A percentile compares a stretch with the other conserved stretches of the same genome.
Conservation (phyloP, 352 stramenopile genomes). For the Pythium utonaiense region DNA sequence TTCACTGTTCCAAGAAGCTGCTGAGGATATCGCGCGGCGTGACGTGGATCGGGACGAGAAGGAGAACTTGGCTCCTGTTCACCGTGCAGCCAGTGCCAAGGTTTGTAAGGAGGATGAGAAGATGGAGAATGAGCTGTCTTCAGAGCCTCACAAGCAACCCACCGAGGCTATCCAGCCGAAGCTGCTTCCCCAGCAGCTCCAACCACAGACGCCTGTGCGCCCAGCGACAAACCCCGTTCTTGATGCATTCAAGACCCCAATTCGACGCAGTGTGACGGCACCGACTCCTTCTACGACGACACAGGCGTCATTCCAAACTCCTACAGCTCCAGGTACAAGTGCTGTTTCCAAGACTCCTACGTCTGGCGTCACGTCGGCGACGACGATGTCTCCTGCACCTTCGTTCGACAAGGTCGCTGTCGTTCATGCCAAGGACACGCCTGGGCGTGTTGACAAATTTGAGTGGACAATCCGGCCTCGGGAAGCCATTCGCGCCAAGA, state of each 20-base stretch:
- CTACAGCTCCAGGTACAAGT: neutral
- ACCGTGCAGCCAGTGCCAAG: neutral
- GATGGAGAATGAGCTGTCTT: neutral
- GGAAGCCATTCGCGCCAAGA: slow-evolving; percentile 2
- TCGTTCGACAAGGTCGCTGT: slow-evolving; percentile 58
- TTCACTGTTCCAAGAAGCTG: slow-evolving; percentile 14
- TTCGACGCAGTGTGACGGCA: slow-evolving; percentile 27
- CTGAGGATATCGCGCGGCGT: slow-evolving; percentile 11
- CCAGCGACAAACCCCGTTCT: neutral
- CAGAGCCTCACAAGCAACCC: neutral
- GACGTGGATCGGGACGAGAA: neutral
- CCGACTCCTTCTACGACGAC: neutral
- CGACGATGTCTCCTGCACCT: slow-evolving; percentile 49
- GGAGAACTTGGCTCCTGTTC: neutral
- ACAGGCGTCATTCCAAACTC: neutral
- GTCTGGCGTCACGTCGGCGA: slow-evolving; percentile 16
- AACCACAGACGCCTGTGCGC: slow-evolving; percentile 18
- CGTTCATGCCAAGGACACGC: slow-evolving; percentile 46
- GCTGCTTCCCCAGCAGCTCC: neutral
- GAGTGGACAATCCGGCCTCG: slow-evolving; percentile 38
- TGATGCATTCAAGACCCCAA: slow-evolving; percentile 39
- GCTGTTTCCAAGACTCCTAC: slow-evolving; percentile 17
- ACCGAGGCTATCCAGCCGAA: neutral
- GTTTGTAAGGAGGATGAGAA: neutral
- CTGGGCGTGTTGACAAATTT: slow-evolving; percentile 58